A percentile compares a stretch with the other conserved stretches of the same genome.
Evolutionary conservation across 139 green algal species (phyloP).

Genomic region (Chlamydomonas urium): DNA sequence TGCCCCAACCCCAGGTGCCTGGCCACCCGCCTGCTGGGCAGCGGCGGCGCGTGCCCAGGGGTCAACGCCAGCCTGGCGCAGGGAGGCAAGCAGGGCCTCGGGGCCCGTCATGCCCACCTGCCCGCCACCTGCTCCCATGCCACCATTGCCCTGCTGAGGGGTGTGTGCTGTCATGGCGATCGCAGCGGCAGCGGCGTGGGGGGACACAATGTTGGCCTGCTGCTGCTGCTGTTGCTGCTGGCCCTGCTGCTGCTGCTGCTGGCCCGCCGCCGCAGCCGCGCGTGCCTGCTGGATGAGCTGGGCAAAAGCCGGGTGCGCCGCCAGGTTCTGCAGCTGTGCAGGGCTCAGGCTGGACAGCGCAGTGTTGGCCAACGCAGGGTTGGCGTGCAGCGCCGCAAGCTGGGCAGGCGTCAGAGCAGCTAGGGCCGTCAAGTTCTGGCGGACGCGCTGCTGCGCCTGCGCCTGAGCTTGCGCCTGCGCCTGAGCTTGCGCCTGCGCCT

Average conservation of each 20-base stretch:
- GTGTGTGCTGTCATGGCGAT: no score
- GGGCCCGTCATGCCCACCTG: not conserved
- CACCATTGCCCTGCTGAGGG: no score
- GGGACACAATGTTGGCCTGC: not conserved
- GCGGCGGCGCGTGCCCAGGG: not conserved
- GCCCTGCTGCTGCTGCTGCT: not conserved
- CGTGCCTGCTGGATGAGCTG: not conserved
- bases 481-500: not conserved
- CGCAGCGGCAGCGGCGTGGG: not conserved
- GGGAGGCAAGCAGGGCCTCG: not conserved
- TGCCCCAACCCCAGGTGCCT: not conserved
- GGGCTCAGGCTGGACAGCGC: not conserved
- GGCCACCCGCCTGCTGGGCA: not conserved
- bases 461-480: not conserved
- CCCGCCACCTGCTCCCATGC: no score
- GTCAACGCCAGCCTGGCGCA: not conserved
- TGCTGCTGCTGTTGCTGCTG: not conserved
- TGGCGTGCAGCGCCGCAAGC: not conserved
- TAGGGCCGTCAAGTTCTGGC: not conserved
- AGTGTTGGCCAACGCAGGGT: not conserved
- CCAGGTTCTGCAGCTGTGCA: not conserved
- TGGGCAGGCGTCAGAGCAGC: not conserved
- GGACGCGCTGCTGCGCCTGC: not conserved
- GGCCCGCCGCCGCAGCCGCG: not conserved
- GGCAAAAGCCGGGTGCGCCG: not conserved